Conservation (phyloP, 139 green algal species). For the Chlamydomonas sp. region DNA sequence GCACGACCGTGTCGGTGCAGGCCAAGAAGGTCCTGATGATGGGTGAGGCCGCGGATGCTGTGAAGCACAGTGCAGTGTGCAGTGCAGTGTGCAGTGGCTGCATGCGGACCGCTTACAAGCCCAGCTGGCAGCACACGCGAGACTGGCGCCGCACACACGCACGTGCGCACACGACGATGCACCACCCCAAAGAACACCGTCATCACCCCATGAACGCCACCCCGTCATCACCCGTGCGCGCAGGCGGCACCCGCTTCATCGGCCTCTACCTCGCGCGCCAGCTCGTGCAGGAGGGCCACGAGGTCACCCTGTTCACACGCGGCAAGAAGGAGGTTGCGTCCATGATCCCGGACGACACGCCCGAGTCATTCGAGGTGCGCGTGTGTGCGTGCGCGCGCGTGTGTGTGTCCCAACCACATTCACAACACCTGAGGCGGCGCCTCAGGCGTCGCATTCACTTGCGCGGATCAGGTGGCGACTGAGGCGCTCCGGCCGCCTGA, state of each 20-base stretch:
- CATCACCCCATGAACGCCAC: background rate
- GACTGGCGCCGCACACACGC: too few species aligned
- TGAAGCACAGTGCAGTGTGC: constrained; percentile 1
- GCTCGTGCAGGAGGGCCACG: constrained; percentile 81
- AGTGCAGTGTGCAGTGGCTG: too few species aligned
- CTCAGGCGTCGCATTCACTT: too few species aligned
- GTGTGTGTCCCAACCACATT: too few species aligned
- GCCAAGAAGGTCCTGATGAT: constrained; percentile 85
- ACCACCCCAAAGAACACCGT: too few species aligned
- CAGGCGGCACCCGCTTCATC: constrained; percentile 94
- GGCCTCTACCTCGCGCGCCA: constrained; percentile 86
- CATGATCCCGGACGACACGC: constrained; percentile 86
- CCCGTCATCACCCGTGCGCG: background rate
- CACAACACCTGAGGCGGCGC: too few species aligned
- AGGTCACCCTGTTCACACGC: constrained; percentile 90
- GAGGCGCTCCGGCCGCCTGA: too few species aligned
- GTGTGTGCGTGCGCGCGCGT: too few species aligned
- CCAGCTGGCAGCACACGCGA: background rate
- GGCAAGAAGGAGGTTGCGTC: constrained; percentile 80
- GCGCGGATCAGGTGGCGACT: too few species aligned
- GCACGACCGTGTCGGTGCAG: background rate
- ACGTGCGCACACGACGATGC: too few species aligned
- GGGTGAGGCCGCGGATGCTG: constrained; percentile 33
- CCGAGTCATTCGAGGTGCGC: constrained; percentile 63
- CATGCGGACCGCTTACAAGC: background rate